phyloP scores from a whole-genome alignment of 179 eudicot species.

The Sideroxylon spinosum region DNA sequence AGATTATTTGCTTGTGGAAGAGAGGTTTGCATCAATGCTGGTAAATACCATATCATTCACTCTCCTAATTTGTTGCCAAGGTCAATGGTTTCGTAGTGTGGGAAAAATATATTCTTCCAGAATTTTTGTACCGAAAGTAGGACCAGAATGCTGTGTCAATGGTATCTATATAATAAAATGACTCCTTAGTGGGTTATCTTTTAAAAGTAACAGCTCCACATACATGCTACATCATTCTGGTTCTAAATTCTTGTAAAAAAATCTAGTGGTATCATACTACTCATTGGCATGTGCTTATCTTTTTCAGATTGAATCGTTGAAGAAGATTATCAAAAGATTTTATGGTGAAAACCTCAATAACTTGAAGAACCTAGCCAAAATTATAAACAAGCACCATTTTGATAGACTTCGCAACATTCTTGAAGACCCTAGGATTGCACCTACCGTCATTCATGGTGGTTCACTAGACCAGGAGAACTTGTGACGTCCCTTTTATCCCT shows the following conservation, averaged over 20 bases:
- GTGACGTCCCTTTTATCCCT: slow-evolving; percentile 6
- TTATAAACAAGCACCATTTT: slow-evolving; percentile 66
- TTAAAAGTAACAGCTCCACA: no score
- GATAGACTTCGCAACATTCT: slow-evolving; percentile 52
- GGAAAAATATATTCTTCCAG: no score
- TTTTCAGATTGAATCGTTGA: slow-evolving; percentile 58
- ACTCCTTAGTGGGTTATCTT: no score
- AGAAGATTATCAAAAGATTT: slow-evolving; percentile 38
- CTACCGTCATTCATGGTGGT: slow-evolving; percentile 69
- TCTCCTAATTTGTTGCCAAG: background rate
- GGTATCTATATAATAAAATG: no score
- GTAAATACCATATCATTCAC: slow-evolving; percentile 30
- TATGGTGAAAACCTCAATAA: slow-evolving; percentile 47
- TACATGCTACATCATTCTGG: no score
- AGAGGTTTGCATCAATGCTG: slow-evolving; percentile 52
- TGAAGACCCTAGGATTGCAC: slow-evolving; percentile 38
- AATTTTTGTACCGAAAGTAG: no score
- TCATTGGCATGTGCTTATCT: background rate
- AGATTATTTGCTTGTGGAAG: slow-evolving; percentile 79
- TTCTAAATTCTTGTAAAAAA: no score
- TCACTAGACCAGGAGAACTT: slow-evolving; percentile 36
- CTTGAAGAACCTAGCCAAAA: slow-evolving; percentile 49
- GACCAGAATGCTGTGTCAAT: no score
- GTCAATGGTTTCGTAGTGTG: no score
- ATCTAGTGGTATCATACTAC: background rate